A percentile compares a stretch with the other conserved stretches of the same genome.
Evolutionary conservation across 805 yeast genomes (phyloP).

Genomic region (Dipodascus albidus): DNA sequence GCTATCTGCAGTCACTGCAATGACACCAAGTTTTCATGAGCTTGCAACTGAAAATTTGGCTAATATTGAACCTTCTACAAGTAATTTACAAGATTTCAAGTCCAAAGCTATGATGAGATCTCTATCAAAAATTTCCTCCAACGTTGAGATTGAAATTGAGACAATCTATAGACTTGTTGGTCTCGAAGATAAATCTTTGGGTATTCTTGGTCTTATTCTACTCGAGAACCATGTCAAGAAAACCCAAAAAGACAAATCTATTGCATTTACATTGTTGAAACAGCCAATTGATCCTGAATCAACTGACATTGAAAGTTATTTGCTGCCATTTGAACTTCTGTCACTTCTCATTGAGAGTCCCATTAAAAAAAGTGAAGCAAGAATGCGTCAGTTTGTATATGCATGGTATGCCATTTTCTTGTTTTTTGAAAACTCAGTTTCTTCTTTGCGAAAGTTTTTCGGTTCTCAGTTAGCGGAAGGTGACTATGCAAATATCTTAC

Average conservation of each 20-base stretch:
- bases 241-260: slow-evolving; percentile 16
- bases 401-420: slow-evolving; percentile 54
- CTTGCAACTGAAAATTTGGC: neutral
- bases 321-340: slow-evolving; percentile 34
- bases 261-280: slow-evolving; percentile 30
- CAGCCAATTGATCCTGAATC: slow-evolving; percentile 11
- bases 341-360: slow-evolving; percentile 17
- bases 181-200: neutral
- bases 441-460: slow-evolving; percentile 49
- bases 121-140: neutral
- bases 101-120: neutral
- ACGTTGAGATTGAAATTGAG: neutral
- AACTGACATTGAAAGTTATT: slow-evolving; percentile 19
- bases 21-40: neutral
- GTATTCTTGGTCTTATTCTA: neutral
- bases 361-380: slow-evolving; percentile 5
- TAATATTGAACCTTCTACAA: neutral
- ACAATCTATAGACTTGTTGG: neutral
- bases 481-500: slow-evolving; percentile 37
- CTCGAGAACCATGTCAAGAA: slow-evolving; percentile 10
- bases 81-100: neutral
- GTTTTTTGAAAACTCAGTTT: slow-evolving; percentile 55
- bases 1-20: neutral
- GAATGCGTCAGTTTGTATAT: slow-evolving; percentile 18
- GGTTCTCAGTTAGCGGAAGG: slow-evolving; percentile 43